Base-by-base conservation (phyloP, 768 basidiomycete genomes). In the Suillus ampliporus region DNA sequence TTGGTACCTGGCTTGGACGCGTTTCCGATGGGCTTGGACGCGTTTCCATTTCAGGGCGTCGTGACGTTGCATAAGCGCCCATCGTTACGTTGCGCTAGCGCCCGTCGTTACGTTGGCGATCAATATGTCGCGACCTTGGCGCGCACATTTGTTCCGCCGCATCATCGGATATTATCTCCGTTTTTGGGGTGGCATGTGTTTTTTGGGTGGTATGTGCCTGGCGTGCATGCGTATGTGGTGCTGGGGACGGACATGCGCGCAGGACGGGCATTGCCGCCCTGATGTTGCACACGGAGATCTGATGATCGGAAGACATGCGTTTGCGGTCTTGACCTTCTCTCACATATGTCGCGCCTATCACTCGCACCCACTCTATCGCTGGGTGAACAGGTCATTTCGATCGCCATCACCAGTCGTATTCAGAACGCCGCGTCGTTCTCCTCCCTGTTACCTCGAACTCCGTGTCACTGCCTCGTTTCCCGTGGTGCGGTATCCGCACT, bases 71-170 rank as follows among this genome's bases (percentile, higher is more conserved):
- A 6, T 6, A 31, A 31, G 31, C 31, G 31, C 31, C 31, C 31
- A n/a, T 31, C 31, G 31, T 31, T 31, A 31, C 31, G 31, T 31
- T 31, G 31, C 31, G 31, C 31, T 3, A 31, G 31, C 31, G 31
- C 31, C 31, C 31, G 6, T 31, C 31, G 3, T 31, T 6, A 31
- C 6, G 6, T 31, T 31, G 31, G 31, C 31, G 31, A 31, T 31
- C 31, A 31, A 3, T 3, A 31, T 31, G 31, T 31, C 78, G 66
- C 83, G 53, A 81, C 84, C 28, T 51, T 51, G 50, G 31, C 31
- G 50, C 50, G 19, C 28, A 50, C 17, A 17, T 17, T 37, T 50
- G 6, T 50, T 51, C 17, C 17, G 50, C 47, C 47, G 48, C 48
- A 50, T 50, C 48, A 50, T 34, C 14, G 23, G 47, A 19, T 19